Evolutionary conservation across 2,329 filamentous ascomycete genomes (phyloP).

Genomic region (Penicillium sp.): DNA sequence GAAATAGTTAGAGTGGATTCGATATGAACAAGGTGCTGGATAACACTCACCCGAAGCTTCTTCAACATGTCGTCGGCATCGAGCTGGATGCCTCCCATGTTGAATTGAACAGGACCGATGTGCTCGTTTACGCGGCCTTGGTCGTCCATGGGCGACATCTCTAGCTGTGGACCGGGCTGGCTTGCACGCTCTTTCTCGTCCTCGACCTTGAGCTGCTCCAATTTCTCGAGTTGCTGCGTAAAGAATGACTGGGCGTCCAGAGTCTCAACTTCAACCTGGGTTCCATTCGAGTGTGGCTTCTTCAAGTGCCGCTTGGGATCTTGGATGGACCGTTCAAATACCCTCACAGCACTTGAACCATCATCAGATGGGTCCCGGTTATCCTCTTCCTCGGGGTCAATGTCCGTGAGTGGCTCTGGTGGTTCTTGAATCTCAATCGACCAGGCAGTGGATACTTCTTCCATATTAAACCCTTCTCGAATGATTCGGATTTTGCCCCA

Average conservation of each 20-base stretch:
- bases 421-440: constrained; percentile 67
- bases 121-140: constrained; percentile 60
- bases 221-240: constrained; percentile 63
- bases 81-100: constrained; percentile 95
- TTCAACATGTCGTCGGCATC: constrained; percentile 91
- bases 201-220: constrained; percentile 60
- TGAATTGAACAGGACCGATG: constrained; percentile 93
- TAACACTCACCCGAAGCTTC: constrained; percentile 63
- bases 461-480: constrained; percentile 85
- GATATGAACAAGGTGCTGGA: constrained; percentile 3
- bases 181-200: constrained; percentile 44
- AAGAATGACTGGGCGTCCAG: constrained; percentile 74
- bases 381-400: constrained; percentile 22
- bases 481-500: constrained; percentile 95
- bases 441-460: constrained; percentile 79
- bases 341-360: constrained; percentile 58
- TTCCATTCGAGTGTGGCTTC: constrained; percentile 44
- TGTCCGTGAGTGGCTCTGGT: constrained; percentile 28
- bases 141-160: constrained; percentile 36
- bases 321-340: constrained; percentile 73
- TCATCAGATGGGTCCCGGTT: constrained; percentile 20
- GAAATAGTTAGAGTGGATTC: constrained; percentile 8
- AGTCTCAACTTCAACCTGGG: constrained; percentile 56
- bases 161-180: constrained; percentile 32
- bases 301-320: constrained; percentile 63